Evolutionary conservation across 768 basidiomycete genomes (phyloP).

Genomic region (Brasilioporus rufonigricans): DNA sequence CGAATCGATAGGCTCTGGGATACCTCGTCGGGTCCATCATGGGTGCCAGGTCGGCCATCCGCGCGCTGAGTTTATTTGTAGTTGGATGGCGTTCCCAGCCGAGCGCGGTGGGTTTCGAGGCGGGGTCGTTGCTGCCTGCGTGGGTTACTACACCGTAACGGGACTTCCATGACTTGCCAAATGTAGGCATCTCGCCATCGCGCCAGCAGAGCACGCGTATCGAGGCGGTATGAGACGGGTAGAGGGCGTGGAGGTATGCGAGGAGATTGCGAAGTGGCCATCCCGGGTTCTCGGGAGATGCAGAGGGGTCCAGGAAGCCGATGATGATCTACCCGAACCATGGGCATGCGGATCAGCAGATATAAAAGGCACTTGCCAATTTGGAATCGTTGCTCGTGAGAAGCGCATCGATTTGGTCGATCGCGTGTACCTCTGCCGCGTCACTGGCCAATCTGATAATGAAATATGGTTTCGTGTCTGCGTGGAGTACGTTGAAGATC

Average conservation of each 20-base stretch:
- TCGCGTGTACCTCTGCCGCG: constrained; percentile 42
- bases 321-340: constrained; percentile 42
- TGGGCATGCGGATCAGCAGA: constrained; percentile 9
- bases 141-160: constrained; percentile 51
- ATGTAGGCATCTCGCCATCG: constrained; percentile 49
- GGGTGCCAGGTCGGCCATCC: constrained; percentile 86
- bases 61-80: constrained; percentile 80
- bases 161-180: constrained; percentile 53
- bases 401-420: constrained; percentile 60
- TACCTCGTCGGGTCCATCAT: constrained; percentile 95
- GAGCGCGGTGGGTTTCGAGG: constrained; percentile 58
- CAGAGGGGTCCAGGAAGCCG: constrained; percentile 84
- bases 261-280: constrained; percentile 96
- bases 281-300: constrained; percentile 68
- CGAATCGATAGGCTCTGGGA: too few species aligned
- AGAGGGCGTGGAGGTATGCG: constrained; percentile 65
- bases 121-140: constrained; percentile 15
- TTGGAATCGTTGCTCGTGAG: constrained; percentile 47
- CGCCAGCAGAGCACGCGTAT: constrained; percentile 79
- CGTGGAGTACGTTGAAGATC: constrained; percentile 50
- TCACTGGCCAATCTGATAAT: constrained; percentile 51
- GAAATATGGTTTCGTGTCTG: constrained; percentile 54
- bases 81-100: constrained; percentile 94
- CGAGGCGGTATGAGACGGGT: constrained; percentile 46
- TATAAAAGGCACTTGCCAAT: constrained; percentile 36